Base-by-base conservation (phyloP, 225 moss, liverwort and hornwort species). In the Takakia lepidozioides region DNA sequence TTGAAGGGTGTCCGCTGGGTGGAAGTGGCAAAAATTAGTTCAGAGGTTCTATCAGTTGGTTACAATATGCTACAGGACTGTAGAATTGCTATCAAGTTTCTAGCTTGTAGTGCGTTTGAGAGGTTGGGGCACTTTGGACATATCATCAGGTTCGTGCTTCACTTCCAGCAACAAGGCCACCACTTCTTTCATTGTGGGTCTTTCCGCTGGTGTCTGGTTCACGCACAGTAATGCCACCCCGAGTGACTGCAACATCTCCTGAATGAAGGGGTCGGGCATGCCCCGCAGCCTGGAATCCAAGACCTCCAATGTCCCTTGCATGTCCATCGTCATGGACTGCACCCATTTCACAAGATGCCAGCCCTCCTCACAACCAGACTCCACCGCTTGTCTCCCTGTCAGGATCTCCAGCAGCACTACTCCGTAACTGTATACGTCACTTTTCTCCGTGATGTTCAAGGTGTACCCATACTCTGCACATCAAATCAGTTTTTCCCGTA, bases 291-390 rank as follows among this genome's bases (percentile, higher is more conserved):
- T 54, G 1, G 67, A 19, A 46, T 77, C 76, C 7, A 77, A 67
- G 13, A 72, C 71, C 48, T 63, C 71, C 63, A 62, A 58, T 2
- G 64, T 60, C 3, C 47, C 71, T 24, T 58, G 57, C 24, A 57
- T 56, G n/a, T 37, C 47, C 20, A 53, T 61, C 23, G 60, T 64
- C 35, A 53, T 72, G 37, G 71, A 71, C 49, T 72, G 76, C 37
- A 77, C 76, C 76, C 76, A 77, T 47, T 72, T 77, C 25, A 72
- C 76, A 8, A 77, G 71, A 41, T 77, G 76, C 76, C 76, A 77
- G 29, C 71, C 71, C 35, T 77, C 71, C 10, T 71, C 76, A 27
- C 61, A 28, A 5, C 69, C 69, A 13, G 69, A 60, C 45, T 77
- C 76, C 9, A 72, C 76, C 2, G 76, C 76, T 32, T 46, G 71